Base-by-base conservation (phyloP, 148 eudicot genomes). In the Cornus florida region DNA sequence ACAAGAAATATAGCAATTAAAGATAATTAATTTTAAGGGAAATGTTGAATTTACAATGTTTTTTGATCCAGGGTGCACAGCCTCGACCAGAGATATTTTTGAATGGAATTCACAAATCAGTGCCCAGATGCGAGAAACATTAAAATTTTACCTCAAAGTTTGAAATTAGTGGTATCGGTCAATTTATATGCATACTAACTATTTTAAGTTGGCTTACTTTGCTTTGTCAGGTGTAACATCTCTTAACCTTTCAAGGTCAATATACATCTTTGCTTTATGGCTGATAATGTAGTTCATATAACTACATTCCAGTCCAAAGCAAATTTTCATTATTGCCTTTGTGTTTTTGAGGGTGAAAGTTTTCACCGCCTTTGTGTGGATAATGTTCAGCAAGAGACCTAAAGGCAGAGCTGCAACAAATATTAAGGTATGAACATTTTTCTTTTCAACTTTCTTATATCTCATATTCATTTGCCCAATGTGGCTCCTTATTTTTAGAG, bases 231-330 rank as follows among this genome's bases (percentile, higher is more conserved):
- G 84, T 33, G 95, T 92, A 76, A 86, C 89, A 48, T 88, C 82
- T 68, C 96, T 89, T 77, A 95, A 80, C 96, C 97, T 92, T 76
- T 95, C 97, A 23, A 95, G 81, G 82, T 95, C 93, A 62, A 95
- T 74, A 57, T 86, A 87, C n/a, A n/a, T n/a, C n/a, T n/a, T n/a
- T n/a, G n/a, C n/a, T n/a, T n/a, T n/a, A n/a, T n/a, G n/a, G n/a
- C n/a, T n/a, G n/a, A n/a, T n/a, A n/a, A n/a, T n/a, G n/a, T n/a
- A n/a, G n/a, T n/a, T n/a, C 65, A 70, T 73, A 90, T 80, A 60
- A 92, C 88, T 48, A 89, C 92, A 32, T 90, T 93, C 94, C 94
- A 94, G 46, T 94, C 87, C 1, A 91, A 85, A 35, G 93, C 89
- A n/a, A n/a, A n/a, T n/a, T n/a, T n/a, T n/a, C n/a, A n/a, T n/a